Conservation (phyloP, 169 alveolate species). For the Eimeria maxima region DNA sequence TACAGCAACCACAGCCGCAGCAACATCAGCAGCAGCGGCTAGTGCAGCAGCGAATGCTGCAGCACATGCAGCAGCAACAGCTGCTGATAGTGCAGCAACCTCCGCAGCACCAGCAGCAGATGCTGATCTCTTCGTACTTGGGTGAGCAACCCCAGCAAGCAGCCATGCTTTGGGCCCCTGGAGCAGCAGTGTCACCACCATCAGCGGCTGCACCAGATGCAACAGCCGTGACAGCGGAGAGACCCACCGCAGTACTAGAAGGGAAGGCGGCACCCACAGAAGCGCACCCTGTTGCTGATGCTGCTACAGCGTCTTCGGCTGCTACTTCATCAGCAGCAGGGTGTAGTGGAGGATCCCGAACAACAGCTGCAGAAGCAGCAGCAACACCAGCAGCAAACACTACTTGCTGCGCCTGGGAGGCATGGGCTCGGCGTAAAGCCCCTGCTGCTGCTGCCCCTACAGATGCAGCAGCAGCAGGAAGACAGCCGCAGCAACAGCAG, state of each 20-base stretch:
- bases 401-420: too few species aligned
- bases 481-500: neutral
- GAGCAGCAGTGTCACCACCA: conserved; percentile 32
- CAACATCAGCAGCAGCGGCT: conserved; percentile 9
- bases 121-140: neutral
- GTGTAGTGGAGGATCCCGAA: neutral
- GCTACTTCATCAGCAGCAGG: neutral
- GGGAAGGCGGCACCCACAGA: neutral
- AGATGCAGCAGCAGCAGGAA: neutral
- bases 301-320: too few species aligned
- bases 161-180: neutral
- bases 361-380: conserved; percentile 33
- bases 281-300: too few species aligned
- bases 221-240: neutral
- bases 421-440: too few species aligned
- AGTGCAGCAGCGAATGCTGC: neutral
- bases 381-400: neutral
- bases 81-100: neutral
- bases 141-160: too few species aligned
- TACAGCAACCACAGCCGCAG: conserved; percentile 24
- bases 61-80: neutral
- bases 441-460: too few species aligned
- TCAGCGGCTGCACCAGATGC: neutral
- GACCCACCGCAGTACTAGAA: neutral
- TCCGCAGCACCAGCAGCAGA: neutral